phyloP scores from a whole-genome alignment of 2,329 filamentous ascomycete genomes.

The Penicillium sp. region DNA sequence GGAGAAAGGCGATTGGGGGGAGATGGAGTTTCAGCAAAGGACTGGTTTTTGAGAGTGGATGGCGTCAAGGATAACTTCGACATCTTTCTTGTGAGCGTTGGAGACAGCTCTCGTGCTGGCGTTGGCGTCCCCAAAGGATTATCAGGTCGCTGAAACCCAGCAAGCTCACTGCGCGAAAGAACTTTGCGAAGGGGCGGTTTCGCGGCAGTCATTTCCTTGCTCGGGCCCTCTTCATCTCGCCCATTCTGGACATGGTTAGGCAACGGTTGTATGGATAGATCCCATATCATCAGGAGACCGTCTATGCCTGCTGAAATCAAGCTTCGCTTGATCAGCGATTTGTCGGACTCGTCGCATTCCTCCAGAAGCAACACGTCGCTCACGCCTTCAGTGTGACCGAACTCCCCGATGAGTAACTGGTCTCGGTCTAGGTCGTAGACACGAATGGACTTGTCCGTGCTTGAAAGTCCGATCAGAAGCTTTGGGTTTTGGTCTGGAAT shows the following conservation, averaged over 20 bases:
- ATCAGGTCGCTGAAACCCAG: slow-evolving; percentile 65
- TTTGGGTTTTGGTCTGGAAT: slow-evolving; percentile 57
- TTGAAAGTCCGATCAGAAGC: slow-evolving; percentile 81
- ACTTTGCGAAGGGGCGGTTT: slow-evolving; percentile 79
- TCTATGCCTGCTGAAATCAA: slow-evolving; percentile 75
- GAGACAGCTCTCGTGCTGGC: slow-evolving; percentile 45
- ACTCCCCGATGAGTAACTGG: slow-evolving; percentile 77
- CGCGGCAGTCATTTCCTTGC: slow-evolving; percentile 52
- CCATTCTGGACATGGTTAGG: slow-evolving; percentile 30
- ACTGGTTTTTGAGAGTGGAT: slow-evolving; percentile 32
- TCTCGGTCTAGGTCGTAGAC: slow-evolving; percentile 80
- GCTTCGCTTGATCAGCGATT: slow-evolving; percentile 44
- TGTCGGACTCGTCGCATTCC: slow-evolving; percentile 32
- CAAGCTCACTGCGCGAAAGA: slow-evolving; percentile 80
- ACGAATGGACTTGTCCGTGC: slow-evolving; percentile 91
- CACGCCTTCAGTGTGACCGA: slow-evolving; percentile 92
- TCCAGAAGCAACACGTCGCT: slow-evolving; percentile 76
- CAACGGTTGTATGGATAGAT: slow-evolving; percentile 34
- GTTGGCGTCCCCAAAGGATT: slow-evolving; percentile 44
- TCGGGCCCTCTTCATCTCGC: slow-evolving; percentile 40
- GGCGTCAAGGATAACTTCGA: slow-evolving; percentile 52
- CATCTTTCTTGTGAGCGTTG: slow-evolving; percentile 53
- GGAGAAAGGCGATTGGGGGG: slow-evolving; percentile 34
- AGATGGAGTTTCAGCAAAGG: slow-evolving; percentile 32
- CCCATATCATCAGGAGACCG: slow-evolving; percentile 80